Percentiles rank a stretch among this genome's conserved stretches.
Conservation (phyloP, 805 yeast genomes). For the Cyberlindnera saturnus region DNA sequence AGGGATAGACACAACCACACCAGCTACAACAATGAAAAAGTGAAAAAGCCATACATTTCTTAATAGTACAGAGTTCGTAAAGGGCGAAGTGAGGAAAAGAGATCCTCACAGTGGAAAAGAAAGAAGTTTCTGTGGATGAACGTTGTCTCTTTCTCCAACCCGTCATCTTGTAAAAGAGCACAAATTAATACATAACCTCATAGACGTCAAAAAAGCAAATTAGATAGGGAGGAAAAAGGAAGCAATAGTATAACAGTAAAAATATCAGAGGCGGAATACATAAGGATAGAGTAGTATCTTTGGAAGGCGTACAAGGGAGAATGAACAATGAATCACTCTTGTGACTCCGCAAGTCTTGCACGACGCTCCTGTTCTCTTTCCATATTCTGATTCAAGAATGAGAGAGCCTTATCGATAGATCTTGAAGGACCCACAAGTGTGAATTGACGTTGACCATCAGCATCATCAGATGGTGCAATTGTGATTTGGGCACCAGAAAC, state of each 20-base stretch:
- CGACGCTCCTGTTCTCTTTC: conserved; percentile 54
- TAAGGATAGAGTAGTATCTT: neutral
- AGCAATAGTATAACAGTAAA: neutral
- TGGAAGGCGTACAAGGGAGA: conserved; percentile 3
- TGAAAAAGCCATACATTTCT: neutral
- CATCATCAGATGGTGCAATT: conserved; percentile 64
- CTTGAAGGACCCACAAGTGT: conserved; percentile 54
- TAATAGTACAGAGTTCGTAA: neutral
- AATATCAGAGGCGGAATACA: neutral
- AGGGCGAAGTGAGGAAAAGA: neutral
- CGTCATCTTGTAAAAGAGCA: no score
- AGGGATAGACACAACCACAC: no score
- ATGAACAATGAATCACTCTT: conserved; percentile 4
- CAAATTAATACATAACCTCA: neutral
- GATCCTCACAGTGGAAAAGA: no score
- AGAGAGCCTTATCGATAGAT: conserved; percentile 52
- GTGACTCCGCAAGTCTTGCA: conserved; percentile 20
- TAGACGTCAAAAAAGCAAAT: neutral
- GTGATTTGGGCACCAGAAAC: conserved; percentile 73
- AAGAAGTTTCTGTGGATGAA: no score
- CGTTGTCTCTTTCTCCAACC: no score
- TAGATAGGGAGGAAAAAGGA: neutral
- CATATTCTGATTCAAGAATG: conserved; percentile 49
- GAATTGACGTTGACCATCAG: conserved; percentile 58
- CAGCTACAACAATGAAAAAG: no score